A percentile compares a stretch with the other conserved stretches of the same genome.
Conservation (phyloP, 2,329 filamentous ascomycete species). For the Cladosporium sp. region DNA sequence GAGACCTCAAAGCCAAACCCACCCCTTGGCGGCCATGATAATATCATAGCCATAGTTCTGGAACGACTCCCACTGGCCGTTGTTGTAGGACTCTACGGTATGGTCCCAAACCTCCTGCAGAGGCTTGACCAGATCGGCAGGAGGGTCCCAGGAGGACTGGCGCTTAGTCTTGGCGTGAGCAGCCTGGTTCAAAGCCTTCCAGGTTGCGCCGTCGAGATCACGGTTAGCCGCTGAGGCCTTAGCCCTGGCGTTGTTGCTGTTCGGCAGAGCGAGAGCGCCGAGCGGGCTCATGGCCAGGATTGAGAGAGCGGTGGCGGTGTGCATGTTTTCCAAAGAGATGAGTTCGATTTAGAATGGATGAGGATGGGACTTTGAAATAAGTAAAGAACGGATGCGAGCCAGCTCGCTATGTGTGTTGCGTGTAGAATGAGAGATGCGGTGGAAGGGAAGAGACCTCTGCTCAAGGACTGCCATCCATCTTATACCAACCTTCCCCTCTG, state of each 20-base stretch:
- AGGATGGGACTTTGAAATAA: not conserved
- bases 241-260: not conserved
- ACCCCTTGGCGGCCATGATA: conserved; percentile 8
- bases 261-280: conserved; percentile 3
- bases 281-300: conserved; percentile 3
- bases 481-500: no score
- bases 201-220: conserved; percentile 5
- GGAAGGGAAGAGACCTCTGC: not conserved
- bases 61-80: conserved; percentile 7
- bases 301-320: conserved; percentile 2
- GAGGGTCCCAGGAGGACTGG: conserved; percentile 6
- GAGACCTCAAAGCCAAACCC: no score
- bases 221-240: not conserved
- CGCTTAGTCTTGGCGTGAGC: not conserved
- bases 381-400: conserved; percentile 8
- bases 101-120: conserved; percentile 8
- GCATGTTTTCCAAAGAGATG: not conserved
- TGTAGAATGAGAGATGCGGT: not conserved
- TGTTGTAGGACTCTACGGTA: conserved; percentile 6
- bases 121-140: conserved; percentile 5
- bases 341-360: not conserved
- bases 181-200: not conserved
- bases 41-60: conserved; percentile 11
- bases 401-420: not conserved
- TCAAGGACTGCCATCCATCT: no score